These are phyloP conservation scores for Butyriboletus appendiculatus DNA, from an alignment of 1,284 basidiomycete genomes.

Conservation along the genomic window DNA sequence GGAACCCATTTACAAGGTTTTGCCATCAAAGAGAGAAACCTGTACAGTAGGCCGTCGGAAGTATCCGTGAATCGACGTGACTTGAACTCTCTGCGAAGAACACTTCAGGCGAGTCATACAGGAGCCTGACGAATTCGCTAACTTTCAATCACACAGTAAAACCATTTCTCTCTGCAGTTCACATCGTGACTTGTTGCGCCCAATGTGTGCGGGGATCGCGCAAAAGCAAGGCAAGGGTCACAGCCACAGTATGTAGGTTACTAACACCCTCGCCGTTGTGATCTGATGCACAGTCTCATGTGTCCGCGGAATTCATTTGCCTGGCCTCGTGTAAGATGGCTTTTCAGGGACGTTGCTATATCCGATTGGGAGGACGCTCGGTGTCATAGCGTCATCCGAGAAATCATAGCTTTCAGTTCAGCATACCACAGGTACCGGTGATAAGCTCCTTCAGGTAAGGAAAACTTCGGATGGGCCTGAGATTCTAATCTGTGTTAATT, in stretches of 20 bases:
- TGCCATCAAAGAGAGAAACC: neutral
- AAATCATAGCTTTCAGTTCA: no score
- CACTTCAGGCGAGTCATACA: neutral
- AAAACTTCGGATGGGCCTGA: neutral
- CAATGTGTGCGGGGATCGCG: neutral
- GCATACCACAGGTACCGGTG: neutral
- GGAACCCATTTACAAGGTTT: neutral
- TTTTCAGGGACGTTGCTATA: neutral
- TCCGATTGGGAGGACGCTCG: neutral
- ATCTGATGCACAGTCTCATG: neutral
- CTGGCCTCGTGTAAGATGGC: neutral
- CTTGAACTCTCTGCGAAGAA: neutral
- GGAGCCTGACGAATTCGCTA: neutral
- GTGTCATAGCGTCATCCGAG: neutral
- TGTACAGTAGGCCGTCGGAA: neutral
- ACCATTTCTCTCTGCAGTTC: neutral
- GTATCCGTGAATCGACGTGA: neutral
- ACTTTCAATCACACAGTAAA: neutral
- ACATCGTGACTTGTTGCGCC: neutral
- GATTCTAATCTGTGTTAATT: neutral
- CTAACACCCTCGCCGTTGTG: neutral
- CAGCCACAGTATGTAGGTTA: neutral
- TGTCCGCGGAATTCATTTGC: neutral
- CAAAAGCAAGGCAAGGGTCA: neutral
- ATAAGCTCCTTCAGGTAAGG: neutral